Evolutionary conservation across 2,329 filamentous ascomycete species (phyloP).

Genomic region (Parastagonospora avenae): DNA sequence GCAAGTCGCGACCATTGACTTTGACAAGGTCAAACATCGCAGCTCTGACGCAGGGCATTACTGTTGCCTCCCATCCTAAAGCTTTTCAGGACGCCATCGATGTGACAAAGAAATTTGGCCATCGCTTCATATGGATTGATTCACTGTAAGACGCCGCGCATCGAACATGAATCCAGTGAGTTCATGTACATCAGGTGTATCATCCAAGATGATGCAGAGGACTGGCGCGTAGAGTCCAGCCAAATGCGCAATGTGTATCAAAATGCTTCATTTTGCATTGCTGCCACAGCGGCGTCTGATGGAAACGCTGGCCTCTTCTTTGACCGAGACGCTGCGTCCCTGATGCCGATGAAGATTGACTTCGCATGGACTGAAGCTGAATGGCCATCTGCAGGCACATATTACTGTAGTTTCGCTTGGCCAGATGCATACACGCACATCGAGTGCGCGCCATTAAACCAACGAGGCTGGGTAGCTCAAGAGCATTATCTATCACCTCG

Average conservation of each 20-base stretch:
- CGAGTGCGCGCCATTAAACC: constrained; percentile 4
- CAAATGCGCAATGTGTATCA: constrained; percentile 7
- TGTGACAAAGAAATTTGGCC: constrained; percentile 17
- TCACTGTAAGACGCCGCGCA: constrained; percentile 8
- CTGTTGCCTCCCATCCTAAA: constrained; percentile 14
- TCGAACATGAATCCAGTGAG: too few species aligned
- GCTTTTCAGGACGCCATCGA: constrained; percentile 27
- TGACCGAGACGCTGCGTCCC: not conserved
- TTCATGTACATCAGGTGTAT: not conserved
- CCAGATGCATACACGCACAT: not conserved
- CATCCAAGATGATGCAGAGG: constrained; percentile 14
- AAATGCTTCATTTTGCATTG: constrained; percentile 2
- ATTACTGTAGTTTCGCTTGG: not conserved
- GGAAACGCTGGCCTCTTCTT: not conserved
- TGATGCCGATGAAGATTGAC: not conserved
- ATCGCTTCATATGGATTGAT: constrained; percentile 32
- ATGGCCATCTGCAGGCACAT: not conserved
- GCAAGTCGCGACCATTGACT: not conserved
- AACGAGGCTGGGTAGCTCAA: constrained; percentile 12
- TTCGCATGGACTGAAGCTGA: not conserved
- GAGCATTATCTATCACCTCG: constrained; percentile 10
- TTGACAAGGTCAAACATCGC: not conserved
- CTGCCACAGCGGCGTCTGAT: constrained; percentile 4
- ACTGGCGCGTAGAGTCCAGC: constrained; percentile 6
- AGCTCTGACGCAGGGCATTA: constrained; percentile 3